Evolutionary conservation across 2,329 filamentous ascomycete genomes (phyloP), one percentile per base, ranked within the genome.

Genomic region (Trichoderma citrinoviride): DNA sequence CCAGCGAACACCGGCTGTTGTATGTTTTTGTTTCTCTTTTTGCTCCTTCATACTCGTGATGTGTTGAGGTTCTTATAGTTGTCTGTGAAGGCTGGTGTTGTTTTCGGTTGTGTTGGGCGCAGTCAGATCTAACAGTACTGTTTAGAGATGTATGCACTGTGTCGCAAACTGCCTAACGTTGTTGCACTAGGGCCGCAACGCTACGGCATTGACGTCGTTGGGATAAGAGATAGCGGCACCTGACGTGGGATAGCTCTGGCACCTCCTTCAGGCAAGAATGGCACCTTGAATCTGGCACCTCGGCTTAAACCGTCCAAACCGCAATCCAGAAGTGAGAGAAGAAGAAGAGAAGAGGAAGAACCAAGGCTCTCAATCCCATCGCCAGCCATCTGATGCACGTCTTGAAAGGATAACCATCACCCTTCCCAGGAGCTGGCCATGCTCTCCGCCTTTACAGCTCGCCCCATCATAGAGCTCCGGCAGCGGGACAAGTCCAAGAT

Each of bases 371-470:
- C 10, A 46, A 66, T 33, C 12, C 52, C 47, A 55, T 44, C 46
- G n/a, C 29, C 25, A 6, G 25, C 10, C 58, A 19, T 62, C 75
- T 74, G 69, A 77, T 77, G 75, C 71, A 69, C 70, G 64, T 67
- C 71, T 58, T 66, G 65, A 67, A 52, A 67, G 66, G 64, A 70
- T 76, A 75, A 68, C 69, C 67, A 66, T 69, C 37, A 68, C 33
- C 14, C 33, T 71, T 73, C 73, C 72, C 71, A 71, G 69, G 79
- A 77, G 80, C 80, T 80, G 78, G 70, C 73, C 78, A 97, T 97
- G 95, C 90, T 99, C 79, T 96, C 94, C 79, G 95, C 95, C 76
- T 99, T 99, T 81, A 96, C 91, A 72, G 93, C 95, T 81, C 91
- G 92, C 75, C 91, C 93, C 69, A 94, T 99, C 77, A 91, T 98